phyloP scores from a whole-genome alignment of 2,329 filamentous ascomycete genomes.

The Cryphonectria radicalis region DNA sequence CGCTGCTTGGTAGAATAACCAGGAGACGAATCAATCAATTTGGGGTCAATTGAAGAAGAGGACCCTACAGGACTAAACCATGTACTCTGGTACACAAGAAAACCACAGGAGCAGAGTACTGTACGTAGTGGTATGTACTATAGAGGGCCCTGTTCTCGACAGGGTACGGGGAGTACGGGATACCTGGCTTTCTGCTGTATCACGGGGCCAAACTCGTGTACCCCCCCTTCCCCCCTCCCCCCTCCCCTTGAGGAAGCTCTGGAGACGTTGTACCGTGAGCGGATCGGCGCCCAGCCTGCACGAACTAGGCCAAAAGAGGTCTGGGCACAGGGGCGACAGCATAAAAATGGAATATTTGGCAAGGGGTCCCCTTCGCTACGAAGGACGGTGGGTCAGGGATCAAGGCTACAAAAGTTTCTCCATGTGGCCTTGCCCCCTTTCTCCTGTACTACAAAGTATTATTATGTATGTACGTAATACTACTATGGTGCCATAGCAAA shows the following conservation, averaged over 20 bases:
- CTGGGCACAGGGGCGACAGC: slow-evolving; percentile 26
- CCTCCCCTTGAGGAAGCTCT: background rate
- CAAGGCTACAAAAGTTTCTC: slow-evolving; percentile 2
- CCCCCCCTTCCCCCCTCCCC: background rate
- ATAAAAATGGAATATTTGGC: slow-evolving; percentile 28
- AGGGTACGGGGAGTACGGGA: background rate
- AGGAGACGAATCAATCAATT: background rate
- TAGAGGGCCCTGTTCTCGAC: background rate
- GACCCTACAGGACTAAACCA: background rate
- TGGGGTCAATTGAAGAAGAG: background rate
- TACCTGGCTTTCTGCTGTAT: slow-evolving; percentile 18
- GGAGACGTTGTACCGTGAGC: slow-evolving; percentile 5
- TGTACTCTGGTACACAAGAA: background rate
- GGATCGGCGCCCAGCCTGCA: slow-evolving; percentile 11
- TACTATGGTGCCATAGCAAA: background rate
- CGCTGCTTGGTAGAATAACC: background rate
- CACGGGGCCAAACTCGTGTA: slow-evolving; percentile 11
- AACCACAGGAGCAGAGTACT: background rate
- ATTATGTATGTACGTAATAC: slow-evolving; percentile 2
- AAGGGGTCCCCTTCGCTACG: slow-evolving; percentile 15
- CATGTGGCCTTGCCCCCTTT: slow-evolving; percentile 6
- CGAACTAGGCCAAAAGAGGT: background rate
- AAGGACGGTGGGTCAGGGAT: background rate
- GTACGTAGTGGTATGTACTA: no score
- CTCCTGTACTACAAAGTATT: background rate